Evolutionary conservation across 176 grass and related monocot genomes (phyloP), one percentile per base, ranked within the genome.

Genomic region (Luzula sylvatica): DNA sequence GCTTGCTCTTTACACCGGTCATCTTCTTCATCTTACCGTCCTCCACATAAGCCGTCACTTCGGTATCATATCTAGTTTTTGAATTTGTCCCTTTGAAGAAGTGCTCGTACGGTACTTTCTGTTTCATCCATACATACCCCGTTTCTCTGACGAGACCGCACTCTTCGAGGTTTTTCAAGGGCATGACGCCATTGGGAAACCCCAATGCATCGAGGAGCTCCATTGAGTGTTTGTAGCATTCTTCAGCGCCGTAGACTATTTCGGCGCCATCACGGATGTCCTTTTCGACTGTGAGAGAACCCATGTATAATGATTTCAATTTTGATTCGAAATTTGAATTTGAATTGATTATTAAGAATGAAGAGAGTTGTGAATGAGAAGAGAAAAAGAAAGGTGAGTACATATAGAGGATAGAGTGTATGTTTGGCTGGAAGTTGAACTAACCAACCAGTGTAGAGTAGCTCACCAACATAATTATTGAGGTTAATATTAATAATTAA

Each of bases 31-130:
- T 98, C 78, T 63, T 74, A 0, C 71, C 74, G 2, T 80, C 65
- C 86, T 98, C 92, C 24, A 98, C 75, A 67, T 72, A 90, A 53
- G 86, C 85, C 14, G 93, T 98, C 63, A 98, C 93, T 69, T 87
- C 86, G 3, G 64, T 23, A 46, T 90, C 86, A 63, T 86, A 96
- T 5, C 77, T 61, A 29, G 82, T 80, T 39, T 72, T 68, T 1
- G 80, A 86, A 54, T 65, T 74, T 6, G 78, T 80, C 50, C 72
- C 75, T 0, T 48, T 48, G 68, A 90, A 98, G 81, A 83, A 68
- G 74, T 98, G 92, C 65, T 98, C 92, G 65, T 87, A 86, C 3
- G 85, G 74, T 0, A 26, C 69, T 27, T 68, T 68, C 74, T 90
- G 92, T 52, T 76, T 70, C 86, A 98, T 90, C 93, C 93, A 98